phyloP scores from a whole-genome alignment of 1,284 basidiomycete species.

The Moesziomyces sp. region DNA sequence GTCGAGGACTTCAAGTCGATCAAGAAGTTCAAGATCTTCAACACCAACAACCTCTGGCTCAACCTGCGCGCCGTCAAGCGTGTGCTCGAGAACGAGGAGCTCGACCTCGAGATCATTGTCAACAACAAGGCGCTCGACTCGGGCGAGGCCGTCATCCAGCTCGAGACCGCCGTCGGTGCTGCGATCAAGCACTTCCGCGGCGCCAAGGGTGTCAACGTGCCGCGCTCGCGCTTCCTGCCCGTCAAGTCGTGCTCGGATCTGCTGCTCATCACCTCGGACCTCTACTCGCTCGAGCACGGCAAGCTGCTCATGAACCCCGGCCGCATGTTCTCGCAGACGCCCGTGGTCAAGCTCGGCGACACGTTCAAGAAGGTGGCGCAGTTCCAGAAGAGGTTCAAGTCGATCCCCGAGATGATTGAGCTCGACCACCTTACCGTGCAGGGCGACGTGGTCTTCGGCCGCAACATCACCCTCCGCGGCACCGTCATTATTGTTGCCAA shows the following conservation, averaged over 20 bases:
- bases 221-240: slow-evolving; percentile 95
- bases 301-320: slow-evolving; percentile 80
- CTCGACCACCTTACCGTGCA: slow-evolving; percentile 96
- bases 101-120: slow-evolving; percentile 88
- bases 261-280: slow-evolving; percentile 94
- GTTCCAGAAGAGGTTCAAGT: slow-evolving; percentile 98
- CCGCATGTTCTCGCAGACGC: slow-evolving; percentile 79
- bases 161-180: slow-evolving; percentile 97
- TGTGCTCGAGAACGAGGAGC: slow-evolving; percentile 87
- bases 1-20: slow-evolving; percentile 97
- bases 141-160: slow-evolving; percentile 84
- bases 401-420: slow-evolving; percentile 84
- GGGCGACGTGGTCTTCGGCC: slow-evolving; percentile 94
- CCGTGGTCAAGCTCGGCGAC: slow-evolving; percentile 96
- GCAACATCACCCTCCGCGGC: slow-evolving; percentile 78
- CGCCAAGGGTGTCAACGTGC: slow-evolving; percentile 97
- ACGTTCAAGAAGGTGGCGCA: slow-evolving; percentile 83
- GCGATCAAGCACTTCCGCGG: slow-evolving; percentile 94
- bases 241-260: slow-evolving; percentile 77
- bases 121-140: slow-evolving; percentile 78
- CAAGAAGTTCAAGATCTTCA: slow-evolving; percentile 70
- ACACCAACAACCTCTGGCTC: slow-evolving; percentile 96
- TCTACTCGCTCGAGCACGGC: slow-evolving; percentile 94
- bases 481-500: slow-evolving; percentile 79
- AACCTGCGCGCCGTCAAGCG: slow-evolving; percentile 90